phyloP scores from a whole-genome alignment of 306 rosid genomes.

The Canavalia gladiata region DNA sequence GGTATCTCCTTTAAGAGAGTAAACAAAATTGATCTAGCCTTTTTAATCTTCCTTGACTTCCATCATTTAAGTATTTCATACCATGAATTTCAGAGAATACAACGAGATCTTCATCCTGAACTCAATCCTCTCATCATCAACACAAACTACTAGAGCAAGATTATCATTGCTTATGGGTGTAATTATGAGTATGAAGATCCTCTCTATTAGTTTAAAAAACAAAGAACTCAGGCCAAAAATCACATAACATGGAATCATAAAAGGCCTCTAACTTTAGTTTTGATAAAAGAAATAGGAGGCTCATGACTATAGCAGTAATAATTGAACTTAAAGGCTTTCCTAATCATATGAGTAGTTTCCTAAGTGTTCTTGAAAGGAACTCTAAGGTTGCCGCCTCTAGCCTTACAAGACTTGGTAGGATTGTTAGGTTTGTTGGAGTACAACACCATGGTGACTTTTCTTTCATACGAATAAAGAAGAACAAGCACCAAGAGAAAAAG shows the following conservation, averaged over 20 bases:
- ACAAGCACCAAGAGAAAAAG: too few relatives aligned
- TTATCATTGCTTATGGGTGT: constrained; percentile 86
- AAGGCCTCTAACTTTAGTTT: constrained; percentile 94
- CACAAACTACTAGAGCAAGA: constrained; percentile 80
- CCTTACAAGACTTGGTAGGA: too few relatives aligned
- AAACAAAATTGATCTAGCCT: constrained; percentile 78
- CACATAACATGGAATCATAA: constrained; percentile 91
- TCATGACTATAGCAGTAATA: constrained; percentile 86
- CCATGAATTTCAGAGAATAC: constrained; percentile 91
- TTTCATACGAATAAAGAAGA: too few relatives aligned
- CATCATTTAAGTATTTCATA: constrained; percentile 88
- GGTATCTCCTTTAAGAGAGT: constrained; percentile 81
- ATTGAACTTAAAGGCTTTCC: constrained; percentile 74
- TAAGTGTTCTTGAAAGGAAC: too few relatives aligned
- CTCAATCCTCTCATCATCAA: constrained; percentile 93
- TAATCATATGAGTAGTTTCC: too few relatives aligned
- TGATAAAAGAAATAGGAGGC: constrained; percentile 89
- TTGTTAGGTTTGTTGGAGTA: too few relatives aligned
- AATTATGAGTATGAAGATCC: constrained; percentile 80
- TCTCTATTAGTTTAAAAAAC: constrained; percentile 90
- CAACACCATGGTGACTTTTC: too few relatives aligned
- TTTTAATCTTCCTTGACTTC: constrained; percentile 79
- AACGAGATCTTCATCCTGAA: constrained; percentile 95
- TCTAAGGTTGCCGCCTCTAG: too few relatives aligned
- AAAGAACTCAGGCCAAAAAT: constrained; percentile 93